phyloP scores from a whole-genome alignment of 495 filamentous ascomycete genomes.

The Penicillium lividum region DNA sequence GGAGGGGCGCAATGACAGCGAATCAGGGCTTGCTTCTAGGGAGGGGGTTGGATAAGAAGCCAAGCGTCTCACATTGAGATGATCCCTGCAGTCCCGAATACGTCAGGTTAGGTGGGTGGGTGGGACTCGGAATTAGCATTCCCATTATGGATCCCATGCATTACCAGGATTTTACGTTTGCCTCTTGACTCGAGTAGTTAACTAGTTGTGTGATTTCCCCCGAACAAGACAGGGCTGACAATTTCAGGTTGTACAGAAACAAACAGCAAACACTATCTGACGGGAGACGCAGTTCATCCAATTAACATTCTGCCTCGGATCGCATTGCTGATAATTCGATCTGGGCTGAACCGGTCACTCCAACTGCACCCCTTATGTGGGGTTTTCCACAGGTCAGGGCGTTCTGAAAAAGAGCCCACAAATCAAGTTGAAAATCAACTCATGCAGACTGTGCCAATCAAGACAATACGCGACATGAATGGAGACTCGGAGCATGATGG shows the following conservation, averaged over 20 bases:
- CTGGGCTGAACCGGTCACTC: constrained; percentile 15
- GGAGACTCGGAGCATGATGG: constrained; percentile 7
- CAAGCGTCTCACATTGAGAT: constrained; percentile 16
- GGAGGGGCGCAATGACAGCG: constrained; percentile 8
- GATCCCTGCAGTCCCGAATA: constrained; percentile 33
- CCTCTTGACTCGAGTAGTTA: no score
- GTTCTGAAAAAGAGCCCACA: constrained; percentile 2
- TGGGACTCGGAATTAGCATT: constrained; percentile 16
- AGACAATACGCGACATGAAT: constrained; percentile 13
- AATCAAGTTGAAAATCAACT: constrained; percentile 8
- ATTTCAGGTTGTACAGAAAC: constrained; percentile 12
- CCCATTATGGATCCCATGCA: constrained; percentile 4
- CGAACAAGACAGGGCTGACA: constrained; percentile 3
- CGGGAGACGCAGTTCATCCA: constrained; percentile 16
- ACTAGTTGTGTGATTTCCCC: not conserved
- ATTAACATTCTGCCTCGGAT: constrained; percentile 10
- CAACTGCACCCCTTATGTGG: constrained; percentile 2
- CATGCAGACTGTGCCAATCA: constrained; percentile 3
- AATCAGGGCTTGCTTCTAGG: constrained; percentile 8
- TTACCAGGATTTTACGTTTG: not conserved
- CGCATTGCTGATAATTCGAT: constrained; percentile 17
- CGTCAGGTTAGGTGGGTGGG: constrained; percentile 27
- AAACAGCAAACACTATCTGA: not conserved
- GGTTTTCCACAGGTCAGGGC: not conserved
- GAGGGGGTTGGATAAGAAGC: constrained; percentile 16